Evolutionary conservation across 2,329 filamentous ascomycete genomes (phyloP), one percentile per base, ranked within the genome.

Genomic region (Metarhizium guizhouense): DNA sequence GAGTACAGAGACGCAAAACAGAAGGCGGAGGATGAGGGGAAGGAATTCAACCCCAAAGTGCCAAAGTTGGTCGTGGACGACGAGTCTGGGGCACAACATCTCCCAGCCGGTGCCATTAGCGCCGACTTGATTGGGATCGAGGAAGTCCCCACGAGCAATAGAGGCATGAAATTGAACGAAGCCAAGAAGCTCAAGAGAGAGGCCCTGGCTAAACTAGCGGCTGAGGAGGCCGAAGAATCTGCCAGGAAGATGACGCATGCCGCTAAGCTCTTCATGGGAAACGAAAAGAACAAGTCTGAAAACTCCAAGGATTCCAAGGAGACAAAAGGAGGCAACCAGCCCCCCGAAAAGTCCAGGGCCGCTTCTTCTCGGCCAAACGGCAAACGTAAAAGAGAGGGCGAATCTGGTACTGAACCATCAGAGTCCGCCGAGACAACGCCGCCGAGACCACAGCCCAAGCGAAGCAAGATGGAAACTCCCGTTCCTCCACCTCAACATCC

Each of bases 151-250:
- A 76, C 84, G 14, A 84, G 83, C 65, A 87, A 90, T 67, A 79
- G 86, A 53, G 87, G 87, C 8, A 88, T 90, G 83, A 86, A 88
- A 64, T 75, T 90, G 29, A 90, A 90, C 65, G 86, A 89, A 62
- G 84, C 88, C 3, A 90, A 89, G 70, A 88, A 87, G 66, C 72
- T 86, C 11, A 89, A 89, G 71, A 76, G 83, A 54, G 84, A 88
- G 67, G 80, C 82, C 6, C 70, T 84, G 60, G 82, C 80, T 13
- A 82, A 82, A 60, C 74, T 79, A 61, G 83, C 83, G 2, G 82
- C 80, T 1, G 81, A 85, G 59, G 83, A 85, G 64, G 83, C 82
- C 16, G 79, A 82, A 63, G 77, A 80, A 61, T 80, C 79, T 8
- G 77, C 76, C 16, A 72, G 76, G 16, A 80, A 79, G 64, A 76